phyloP scores from a whole-genome alignment of 371 early-diverging fungal genomes.

The Nematocida homosporus region DNA sequence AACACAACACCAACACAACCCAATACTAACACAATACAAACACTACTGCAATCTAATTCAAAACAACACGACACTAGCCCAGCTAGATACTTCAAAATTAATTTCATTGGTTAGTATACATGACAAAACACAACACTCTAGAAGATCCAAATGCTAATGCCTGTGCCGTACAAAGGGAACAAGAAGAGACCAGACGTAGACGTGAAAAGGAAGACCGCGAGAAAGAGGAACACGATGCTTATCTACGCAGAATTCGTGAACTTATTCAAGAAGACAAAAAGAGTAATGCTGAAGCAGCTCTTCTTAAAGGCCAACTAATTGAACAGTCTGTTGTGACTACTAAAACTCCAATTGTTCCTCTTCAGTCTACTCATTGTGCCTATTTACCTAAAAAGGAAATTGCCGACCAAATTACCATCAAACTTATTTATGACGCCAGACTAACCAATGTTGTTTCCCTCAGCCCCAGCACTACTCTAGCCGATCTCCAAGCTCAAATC shows the following conservation, averaged over 20 bases:
- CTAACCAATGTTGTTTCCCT: neutral
- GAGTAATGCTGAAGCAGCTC: constrained; percentile 8
- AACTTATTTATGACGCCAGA: neutral
- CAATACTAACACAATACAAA: too few relatives aligned
- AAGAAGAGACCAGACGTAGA: constrained; percentile 1
- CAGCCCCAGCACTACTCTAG: constrained; percentile 6
- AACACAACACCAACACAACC: too few relatives aligned
- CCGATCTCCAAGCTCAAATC: constrained; percentile 8
- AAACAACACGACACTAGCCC: neutral
- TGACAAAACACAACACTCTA: neutral
- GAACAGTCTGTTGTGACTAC: neutral
- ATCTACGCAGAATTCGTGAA: constrained; percentile 31
- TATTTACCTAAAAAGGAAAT: neutral
- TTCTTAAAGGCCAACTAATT: constrained; percentile 6
- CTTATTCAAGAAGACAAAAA: constrained; percentile 47
- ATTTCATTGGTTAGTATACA: neutral
- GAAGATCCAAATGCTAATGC: neutral
- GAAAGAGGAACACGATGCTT: constrained; percentile 30
- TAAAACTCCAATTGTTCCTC: neutral
- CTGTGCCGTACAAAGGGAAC: neutral
- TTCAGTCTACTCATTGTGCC: neutral
- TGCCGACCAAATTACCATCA: neutral
- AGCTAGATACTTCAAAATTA: neutral
- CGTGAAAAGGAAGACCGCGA: constrained; percentile 21
- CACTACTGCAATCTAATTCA: neutral